Evolutionary conservation across 345 rosid genomes (phyloP).

Genomic region (Theobroma cacao): DNA sequence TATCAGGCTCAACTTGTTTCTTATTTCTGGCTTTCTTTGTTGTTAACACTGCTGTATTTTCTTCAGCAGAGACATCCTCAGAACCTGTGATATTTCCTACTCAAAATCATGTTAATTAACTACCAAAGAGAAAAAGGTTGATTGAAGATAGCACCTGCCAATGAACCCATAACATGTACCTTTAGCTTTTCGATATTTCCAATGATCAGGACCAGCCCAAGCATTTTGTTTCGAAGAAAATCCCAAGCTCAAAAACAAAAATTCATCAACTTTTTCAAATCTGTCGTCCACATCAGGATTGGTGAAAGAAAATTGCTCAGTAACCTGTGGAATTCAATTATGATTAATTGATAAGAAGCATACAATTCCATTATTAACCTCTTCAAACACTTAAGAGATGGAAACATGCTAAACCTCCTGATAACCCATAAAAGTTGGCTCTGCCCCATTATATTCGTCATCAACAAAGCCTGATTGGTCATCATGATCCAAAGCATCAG

Average conservation of each 20-base stretch:
- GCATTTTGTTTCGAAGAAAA: conserved; percentile 68
- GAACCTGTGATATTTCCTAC: conserved; percentile 36
- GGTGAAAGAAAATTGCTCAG: conserved; percentile 40
- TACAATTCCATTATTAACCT: not conserved
- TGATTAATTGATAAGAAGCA: not conserved
- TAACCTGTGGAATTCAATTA: conserved; percentile 45
- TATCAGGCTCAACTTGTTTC: conserved; percentile 62
- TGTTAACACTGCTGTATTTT: conserved; percentile 43
- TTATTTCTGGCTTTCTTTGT: conserved; percentile 59
- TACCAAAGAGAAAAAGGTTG: not conserved
- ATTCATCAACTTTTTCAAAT: conserved; percentile 60
- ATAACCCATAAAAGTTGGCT: conserved; percentile 48
- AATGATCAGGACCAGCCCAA: conserved; percentile 99
- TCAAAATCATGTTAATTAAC: conserved; percentile 4
- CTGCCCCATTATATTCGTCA: conserved; percentile 43
- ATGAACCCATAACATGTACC: conserved; percentile 35
- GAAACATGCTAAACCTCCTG: conserved; percentile 47
- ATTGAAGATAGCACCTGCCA: conserved; percentile 9
- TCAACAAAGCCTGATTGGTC: conserved; percentile 44
- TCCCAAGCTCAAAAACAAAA: conserved; percentile 70
- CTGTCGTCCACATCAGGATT: conserved; percentile 46
- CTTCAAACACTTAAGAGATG: conserved; percentile 8
- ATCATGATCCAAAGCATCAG: conserved; percentile 50
- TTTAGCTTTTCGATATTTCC: conserved; percentile 83
- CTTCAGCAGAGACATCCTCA: conserved; percentile 44